Evolutionary conservation across 2,329 filamentous ascomycete genomes (phyloP), one percentile per base, ranked within the genome.

Genomic region (Cladophialophora yegresii): DNA sequence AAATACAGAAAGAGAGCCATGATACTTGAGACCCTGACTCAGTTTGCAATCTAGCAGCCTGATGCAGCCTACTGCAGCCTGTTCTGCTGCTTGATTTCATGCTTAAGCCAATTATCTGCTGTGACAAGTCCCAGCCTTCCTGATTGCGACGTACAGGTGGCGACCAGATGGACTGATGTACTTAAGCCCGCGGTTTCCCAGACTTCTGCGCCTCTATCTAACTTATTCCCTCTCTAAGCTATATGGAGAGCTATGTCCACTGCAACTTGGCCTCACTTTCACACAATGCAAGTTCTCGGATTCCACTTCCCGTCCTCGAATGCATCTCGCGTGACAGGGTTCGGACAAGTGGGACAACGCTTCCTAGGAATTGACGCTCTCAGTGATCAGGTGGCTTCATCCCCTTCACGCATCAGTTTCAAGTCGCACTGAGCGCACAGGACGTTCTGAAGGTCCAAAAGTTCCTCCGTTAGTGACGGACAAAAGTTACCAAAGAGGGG

Each of bases 51-150:
- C n/a, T n/a, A n/a, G n/a, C n/a, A n/a, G n/a, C n/a, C n/a, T n/a
- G n/a, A n/a, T n/a, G n/a, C 49, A n/a, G 30, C 13, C 33, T 53
- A 51, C 20, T 59, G 40, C 45, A 47, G 43, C 55, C 55, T 58
- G 30, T 22, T 10, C 33, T 22, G 32, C 22, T 26, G 1, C 23
- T 49, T n/a, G 43, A 23, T 8, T 49, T 50, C 55, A 26, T 12
- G 43, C 16, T 9, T 26, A 33, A 26, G 30, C 43, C 43, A 49
- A 58, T 49, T 47, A 33, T 23, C 20, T 36, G n/a, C 26, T 36
- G 43, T 32, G 20, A 28, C 40, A n/a, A 32, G 23, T 30, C 51
- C 16, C 12, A 9, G 51, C n/a, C 23, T 54, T 30, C 22, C 28
- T 9, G 28, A 32, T 50, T 59, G 57, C 47, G 51, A 40, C 47